Evolutionary conservation across 192 early-diverging fungal species (phyloP).

Genomic region (Backusella psychrophila): DNA sequence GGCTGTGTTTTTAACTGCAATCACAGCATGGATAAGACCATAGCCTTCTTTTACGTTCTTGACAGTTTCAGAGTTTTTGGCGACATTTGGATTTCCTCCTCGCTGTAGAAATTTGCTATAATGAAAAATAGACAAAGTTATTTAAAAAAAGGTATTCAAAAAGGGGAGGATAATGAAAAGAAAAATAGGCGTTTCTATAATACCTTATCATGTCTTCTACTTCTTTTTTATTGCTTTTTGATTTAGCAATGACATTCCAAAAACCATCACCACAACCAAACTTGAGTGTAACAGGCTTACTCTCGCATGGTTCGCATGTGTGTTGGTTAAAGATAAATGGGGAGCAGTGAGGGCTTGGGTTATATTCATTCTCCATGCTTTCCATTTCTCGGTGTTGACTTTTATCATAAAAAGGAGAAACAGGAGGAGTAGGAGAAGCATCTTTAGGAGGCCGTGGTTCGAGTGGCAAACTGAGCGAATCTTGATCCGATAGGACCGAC

Average conservation of each 20-base stretch:
- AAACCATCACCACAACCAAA: slow-evolving; percentile 30
- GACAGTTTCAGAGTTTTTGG: slow-evolving; percentile 18
- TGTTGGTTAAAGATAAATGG: background rate
- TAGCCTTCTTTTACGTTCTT: slow-evolving; percentile 27
- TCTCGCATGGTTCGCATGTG: background rate
- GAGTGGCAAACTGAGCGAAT: background rate
- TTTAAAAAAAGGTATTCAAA: background rate
- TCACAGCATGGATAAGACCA: slow-evolving; percentile 24
- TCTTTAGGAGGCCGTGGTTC: background rate
- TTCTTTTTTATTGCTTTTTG: slow-evolving; percentile 11
- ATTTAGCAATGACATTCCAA: slow-evolving; percentile 22
- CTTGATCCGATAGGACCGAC: background rate
- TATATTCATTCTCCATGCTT: background rate
- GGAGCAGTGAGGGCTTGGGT: background rate
- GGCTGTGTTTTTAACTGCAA: slow-evolving; percentile 20
- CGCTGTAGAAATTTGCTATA: slow-evolving; percentile 27
- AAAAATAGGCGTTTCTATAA: background rate
- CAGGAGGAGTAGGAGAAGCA: background rate
- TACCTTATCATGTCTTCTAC: slow-evolving; percentile 20
- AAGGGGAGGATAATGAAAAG: background rate
- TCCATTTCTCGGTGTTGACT: background rate
- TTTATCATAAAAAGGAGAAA: background rate
- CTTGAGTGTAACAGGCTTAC: background rate
- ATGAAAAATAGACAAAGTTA: background rate
- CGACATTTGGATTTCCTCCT: slow-evolving; percentile 32